phyloP scores from a whole-genome alignment of 148 eudicot species.

The Fagopyrum tataricum region DNA sequence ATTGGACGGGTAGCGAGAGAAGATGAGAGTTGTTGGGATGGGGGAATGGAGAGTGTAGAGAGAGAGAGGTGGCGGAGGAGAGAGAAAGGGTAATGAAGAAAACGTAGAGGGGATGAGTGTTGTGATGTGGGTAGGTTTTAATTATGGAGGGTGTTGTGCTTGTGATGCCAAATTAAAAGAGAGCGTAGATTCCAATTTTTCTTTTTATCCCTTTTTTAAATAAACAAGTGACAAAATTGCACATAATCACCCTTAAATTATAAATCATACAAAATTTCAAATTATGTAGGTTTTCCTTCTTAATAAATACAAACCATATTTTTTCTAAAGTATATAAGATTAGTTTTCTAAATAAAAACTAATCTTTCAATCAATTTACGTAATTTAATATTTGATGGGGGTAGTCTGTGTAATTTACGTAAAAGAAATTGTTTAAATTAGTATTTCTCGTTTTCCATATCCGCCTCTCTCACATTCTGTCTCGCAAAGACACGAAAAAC shows the following conservation, averaged over 20 bases:
- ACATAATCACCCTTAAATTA: neutral
- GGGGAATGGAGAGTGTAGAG: neutral
- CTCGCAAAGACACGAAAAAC: neutral
- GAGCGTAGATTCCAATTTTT: constrained; percentile 1
- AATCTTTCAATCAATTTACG: too few species aligned
- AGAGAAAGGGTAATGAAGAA: constrained; percentile 15
- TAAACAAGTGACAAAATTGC: neutral
- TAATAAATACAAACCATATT: too few species aligned
- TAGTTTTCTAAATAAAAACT: too few species aligned
- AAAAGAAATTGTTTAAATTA: neutral
- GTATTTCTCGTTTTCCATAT: neutral
- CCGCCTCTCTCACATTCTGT: neutral
- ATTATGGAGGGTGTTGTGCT: neutral
- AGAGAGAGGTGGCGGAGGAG: constrained; percentile 7
- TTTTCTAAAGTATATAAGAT: too few species aligned
- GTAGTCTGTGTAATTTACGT: too few species aligned
- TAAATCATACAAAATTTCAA: neutral
- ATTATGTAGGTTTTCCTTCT: too few species aligned
- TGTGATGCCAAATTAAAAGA: neutral
- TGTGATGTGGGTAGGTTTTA: constrained; percentile 12
- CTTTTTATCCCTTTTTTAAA: neutral
- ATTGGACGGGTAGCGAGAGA: neutral
- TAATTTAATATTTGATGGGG: too few species aligned
- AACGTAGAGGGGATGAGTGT: constrained; percentile 14
- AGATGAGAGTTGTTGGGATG: neutral